Evolutionary conservation across 1,284 basidiomycete species (phyloP).

Genomic region (Leucoagaricus sp.): DNA sequence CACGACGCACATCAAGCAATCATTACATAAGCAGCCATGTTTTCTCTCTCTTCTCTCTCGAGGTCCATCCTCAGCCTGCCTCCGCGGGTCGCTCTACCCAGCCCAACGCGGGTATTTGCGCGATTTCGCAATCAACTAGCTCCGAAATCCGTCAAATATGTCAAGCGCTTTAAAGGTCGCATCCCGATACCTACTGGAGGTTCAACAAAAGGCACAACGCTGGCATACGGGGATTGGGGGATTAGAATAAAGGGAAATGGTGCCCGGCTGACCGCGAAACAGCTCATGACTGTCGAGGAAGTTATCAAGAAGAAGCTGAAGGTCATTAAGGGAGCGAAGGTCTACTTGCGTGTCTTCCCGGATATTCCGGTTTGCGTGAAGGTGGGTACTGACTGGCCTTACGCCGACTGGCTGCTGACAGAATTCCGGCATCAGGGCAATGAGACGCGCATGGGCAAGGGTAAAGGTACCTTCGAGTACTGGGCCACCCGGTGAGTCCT

Average conservation of each 20-base stretch:
- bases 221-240: slow-evolving; percentile 92
- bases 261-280: slow-evolving; percentile 87
- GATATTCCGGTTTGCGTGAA: slow-evolving; percentile 98
- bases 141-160: slow-evolving; percentile 79
- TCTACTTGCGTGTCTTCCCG: slow-evolving; percentile 91
- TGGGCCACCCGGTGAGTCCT: slow-evolving; percentile 87
- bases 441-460: slow-evolving; percentile 99
- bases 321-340: slow-evolving; percentile 86
- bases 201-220: slow-evolving; percentile 91
- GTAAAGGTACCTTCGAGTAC: slow-evolving; percentile 96
- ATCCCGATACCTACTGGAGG: slow-evolving; percentile 86
- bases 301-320: slow-evolving; percentile 93
- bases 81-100: slow-evolving; percentile 20
- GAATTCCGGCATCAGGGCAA: slow-evolving; percentile 68
- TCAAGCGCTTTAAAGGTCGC: slow-evolving; percentile 88
- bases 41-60: slow-evolving; percentile 40
- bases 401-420: not conserved
- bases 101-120: slow-evolving; percentile 35
- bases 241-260: slow-evolving; percentile 86
- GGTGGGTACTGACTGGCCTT: slow-evolving; percentile 44
- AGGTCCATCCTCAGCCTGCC: slow-evolving; percentile 25
- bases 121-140: slow-evolving; percentile 65
- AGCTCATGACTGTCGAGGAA: slow-evolving; percentile 85
- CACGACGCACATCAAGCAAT: too few relatives aligned
- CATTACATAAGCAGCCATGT: slow-evolving; percentile 39